Evolutionary conservation across 371 early-diverging fungal species (phyloP).

Genomic region (Dinochytrium kinnereticum): DNA sequence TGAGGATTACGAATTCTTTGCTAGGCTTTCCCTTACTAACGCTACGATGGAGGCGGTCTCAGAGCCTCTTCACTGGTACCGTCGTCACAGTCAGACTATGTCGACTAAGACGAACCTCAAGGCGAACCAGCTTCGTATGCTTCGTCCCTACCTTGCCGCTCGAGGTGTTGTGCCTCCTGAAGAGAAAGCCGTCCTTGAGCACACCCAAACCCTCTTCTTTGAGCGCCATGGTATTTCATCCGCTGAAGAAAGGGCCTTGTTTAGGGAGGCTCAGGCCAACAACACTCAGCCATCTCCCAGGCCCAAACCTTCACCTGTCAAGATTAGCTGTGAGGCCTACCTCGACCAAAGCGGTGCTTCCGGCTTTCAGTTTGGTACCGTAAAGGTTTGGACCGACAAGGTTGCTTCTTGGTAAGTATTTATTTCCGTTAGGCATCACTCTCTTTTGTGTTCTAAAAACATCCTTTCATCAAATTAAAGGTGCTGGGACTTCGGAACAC

Average conservation of each 20-base stretch:
- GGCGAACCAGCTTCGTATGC: slow-evolving; percentile 42
- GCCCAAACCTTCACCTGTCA: slow-evolving; percentile 4
- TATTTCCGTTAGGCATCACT: not conserved
- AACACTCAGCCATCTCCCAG: slow-evolving; percentile 19
- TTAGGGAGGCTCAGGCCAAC: slow-evolving; percentile 15
- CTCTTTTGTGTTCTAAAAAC: too few relatives aligned
- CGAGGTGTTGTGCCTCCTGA: not conserved
- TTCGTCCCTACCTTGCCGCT: slow-evolving; percentile 33
- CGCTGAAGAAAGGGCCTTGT: slow-evolving; percentile 23
- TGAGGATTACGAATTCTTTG: slow-evolving; percentile 50
- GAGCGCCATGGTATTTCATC: slow-evolving; percentile 29
- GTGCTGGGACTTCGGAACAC: slow-evolving; percentile 36
- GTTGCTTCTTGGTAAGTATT: not conserved
- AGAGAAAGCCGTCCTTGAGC: slow-evolving; percentile 27
- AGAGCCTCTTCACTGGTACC: slow-evolving; percentile 48
- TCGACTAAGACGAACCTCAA: slow-evolving; percentile 38
- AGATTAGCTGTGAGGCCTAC: slow-evolving; percentile 17
- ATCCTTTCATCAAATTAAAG: not conserved
- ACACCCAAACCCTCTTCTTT: slow-evolving; percentile 33
- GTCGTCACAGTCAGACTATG: slow-evolving; percentile 34
- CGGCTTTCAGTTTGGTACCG: slow-evolving; percentile 5
- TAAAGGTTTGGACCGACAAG: slow-evolving; percentile 3
- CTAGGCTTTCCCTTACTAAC: slow-evolving; percentile 27
- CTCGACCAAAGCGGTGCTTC: slow-evolving; percentile 21
- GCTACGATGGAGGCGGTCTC: slow-evolving; percentile 38